These are phyloP conservation scores for Magnolia changhungtana DNA, from an alignment of 164 flowering plant species.

Conservation along the genomic window DNA sequence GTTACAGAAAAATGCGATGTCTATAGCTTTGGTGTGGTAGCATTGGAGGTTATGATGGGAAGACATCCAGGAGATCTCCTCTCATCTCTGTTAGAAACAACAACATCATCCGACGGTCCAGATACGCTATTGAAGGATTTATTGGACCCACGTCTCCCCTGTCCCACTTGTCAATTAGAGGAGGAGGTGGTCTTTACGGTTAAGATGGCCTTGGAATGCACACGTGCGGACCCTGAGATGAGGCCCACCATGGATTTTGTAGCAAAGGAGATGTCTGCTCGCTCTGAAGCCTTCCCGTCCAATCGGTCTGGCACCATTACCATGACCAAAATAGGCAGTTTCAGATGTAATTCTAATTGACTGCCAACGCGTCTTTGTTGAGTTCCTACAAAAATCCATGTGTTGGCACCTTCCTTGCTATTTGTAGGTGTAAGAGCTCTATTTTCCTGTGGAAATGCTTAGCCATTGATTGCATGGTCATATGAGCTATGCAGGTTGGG, in stretches of 20 bases:
- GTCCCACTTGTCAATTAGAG: slow-evolving; percentile 7
- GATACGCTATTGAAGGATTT: slow-evolving; percentile 2
- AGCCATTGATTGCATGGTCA: too few species aligned
- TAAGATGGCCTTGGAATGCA: slow-evolving; percentile 19
- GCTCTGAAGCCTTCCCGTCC: background rate
- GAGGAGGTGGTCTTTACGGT: slow-evolving; percentile 8
- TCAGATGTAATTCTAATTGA: background rate
- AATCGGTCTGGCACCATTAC: slow-evolving; percentile 7
- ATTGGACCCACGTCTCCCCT: slow-evolving; percentile 19
- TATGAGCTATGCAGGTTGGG: too few species aligned
- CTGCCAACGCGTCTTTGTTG: background rate
- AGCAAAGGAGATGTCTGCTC: slow-evolving; percentile 9
- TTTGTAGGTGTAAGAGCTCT: too few species aligned
- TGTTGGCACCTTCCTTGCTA: too few species aligned
- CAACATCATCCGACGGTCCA: background rate
- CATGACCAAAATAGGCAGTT: background rate
- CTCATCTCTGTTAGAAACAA: background rate
- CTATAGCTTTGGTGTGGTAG: slow-evolving; percentile 22
- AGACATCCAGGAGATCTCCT: slow-evolving; percentile 20
- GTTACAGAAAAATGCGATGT: slow-evolving; percentile 18
- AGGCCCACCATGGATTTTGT: slow-evolving; percentile 23
- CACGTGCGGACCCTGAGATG: slow-evolving; percentile 11
- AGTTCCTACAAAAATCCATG: too few species aligned
- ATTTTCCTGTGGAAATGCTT: too few species aligned
- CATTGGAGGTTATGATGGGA: slow-evolving; percentile 15